These are phyloP conservation scores for Neofusicoccum kwambonambiense DNA, from an alignment of 2,329 filamentous ascomycete genomes.

Conservation along the genomic window DNA sequence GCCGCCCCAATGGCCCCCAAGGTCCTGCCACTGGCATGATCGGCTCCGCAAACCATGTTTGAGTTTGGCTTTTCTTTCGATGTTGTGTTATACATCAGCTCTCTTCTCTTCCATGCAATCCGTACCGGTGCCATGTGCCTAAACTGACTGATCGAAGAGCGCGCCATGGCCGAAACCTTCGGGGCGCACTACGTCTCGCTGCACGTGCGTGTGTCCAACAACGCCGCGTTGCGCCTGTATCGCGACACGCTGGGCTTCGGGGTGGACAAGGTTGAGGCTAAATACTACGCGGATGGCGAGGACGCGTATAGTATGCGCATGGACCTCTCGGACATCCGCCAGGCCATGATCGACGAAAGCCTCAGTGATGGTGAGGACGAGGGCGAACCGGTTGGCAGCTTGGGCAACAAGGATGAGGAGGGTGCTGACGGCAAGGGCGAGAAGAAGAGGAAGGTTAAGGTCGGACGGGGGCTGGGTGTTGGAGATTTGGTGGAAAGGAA, in stretches of 20 bases:
- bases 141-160: conserved; percentile 54
- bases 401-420: conserved; percentile 35
- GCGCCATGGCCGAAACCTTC: conserved; percentile 96
- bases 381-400: conserved; percentile 34
- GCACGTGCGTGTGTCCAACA: conserved; percentile 93
- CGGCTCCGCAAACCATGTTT: too few species aligned
- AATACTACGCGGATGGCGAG: conserved; percentile 97
- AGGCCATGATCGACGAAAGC: conserved; percentile 50
- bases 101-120: too few species aligned
- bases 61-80: too few species aligned
- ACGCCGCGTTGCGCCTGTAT: conserved; percentile 87
- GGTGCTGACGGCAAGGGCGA: conserved; percentile 44
- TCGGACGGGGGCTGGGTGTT: conserved; percentile 77
- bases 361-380: conserved; percentile 42
- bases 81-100: too few species aligned
- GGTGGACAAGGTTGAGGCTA: conserved; percentile 79
- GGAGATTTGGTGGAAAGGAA: conserved; percentile 71
- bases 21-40: too few species aligned
- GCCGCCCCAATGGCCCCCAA: too few species aligned
- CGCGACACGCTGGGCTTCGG: conserved; percentile 87
- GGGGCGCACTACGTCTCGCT: conserved; percentile 89
- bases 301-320: conserved; percentile 94
- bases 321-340: conserved; percentile 63
- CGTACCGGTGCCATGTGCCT: neutral
- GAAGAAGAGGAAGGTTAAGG: conserved; percentile 68